Evolutionary conservation across 139 green algal genomes (phyloP), one percentile per base, ranked within the genome.

Genomic region (Protoeuglena noctilucae): DNA sequence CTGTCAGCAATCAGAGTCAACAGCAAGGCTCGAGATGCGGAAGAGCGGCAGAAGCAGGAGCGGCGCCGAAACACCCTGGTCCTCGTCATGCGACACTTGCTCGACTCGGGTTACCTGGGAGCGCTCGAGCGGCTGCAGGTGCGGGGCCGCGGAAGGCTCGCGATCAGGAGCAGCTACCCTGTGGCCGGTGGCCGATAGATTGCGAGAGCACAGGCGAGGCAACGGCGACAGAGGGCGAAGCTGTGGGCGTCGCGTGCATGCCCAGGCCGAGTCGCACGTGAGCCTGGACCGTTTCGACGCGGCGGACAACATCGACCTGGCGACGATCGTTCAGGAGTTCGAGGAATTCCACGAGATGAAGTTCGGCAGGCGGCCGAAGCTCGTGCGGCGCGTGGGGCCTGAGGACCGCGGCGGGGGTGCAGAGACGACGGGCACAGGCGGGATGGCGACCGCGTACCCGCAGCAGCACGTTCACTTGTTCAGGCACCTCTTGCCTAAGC

Each of bases 241-340:
- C n/a, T n/a, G n/a, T n/a, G n/a, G n/a, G n/a, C n/a, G n/a, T n/a
- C n/a, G n/a, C n/a, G n/a, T n/a, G n/a, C n/a, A n/a, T n/a, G n/a
- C n/a, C n/a, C n/a, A n/a, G n/a, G n/a, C n/a, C n/a, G n/a, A n/a
- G 9, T 17, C 25, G 14, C 4, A 14, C 16, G 26, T 48, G 16
- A 30, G 17, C 27, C 40, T 41, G 4, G n/a, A n/a, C n/a, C n/a
- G n/a, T n/a, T n/a, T 77, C 1, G 72, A 86, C 61, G 75, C 67
- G 2, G 78, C 78, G 17, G 75, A 83, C 45, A 86, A 86, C 24
- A 48, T 86, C 0, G 64, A 74, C 52, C 54, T 86, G 16, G 17
- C 74, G 21, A 61, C 51, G 3, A 67, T 86, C 22, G 9, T 86
- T 1, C 68, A 78, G 55, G 79, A 83, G 48, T 82, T 69, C 51